Evolutionary conservation across 495 filamentous ascomycete species (phyloP).

Genomic region (Aspergillus incahuasiensis): DNA sequence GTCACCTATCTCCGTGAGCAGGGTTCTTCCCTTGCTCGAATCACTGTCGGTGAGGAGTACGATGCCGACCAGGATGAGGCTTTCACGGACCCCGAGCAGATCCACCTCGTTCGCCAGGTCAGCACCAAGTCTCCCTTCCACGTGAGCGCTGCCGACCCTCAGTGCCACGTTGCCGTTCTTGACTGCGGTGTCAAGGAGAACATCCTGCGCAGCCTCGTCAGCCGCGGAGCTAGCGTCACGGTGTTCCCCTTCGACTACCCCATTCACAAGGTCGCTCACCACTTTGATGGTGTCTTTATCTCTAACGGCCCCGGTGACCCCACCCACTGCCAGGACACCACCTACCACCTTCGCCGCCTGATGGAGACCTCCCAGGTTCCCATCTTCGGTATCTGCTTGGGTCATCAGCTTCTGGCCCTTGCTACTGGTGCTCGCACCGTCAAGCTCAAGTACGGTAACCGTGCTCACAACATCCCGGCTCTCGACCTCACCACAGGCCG

Average conservation of each 20-base stretch:
- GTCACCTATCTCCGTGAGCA: conserved; percentile 94
- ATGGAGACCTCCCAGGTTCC: conserved; percentile 89
- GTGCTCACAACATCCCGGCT: conserved; percentile 95
- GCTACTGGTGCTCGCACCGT: conserved; percentile 80
- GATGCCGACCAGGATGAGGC: conserved; percentile 98
- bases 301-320: conserved; percentile 97
- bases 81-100: conserved; percentile 89
- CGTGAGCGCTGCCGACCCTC: conserved; percentile 70
- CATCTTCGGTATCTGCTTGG: conserved; percentile 95
- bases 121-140: conserved; percentile 98
- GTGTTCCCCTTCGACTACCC: conserved; percentile 94
- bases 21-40: conserved; percentile 89
- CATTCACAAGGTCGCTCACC: conserved; percentile 94
- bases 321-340: conserved; percentile 88
- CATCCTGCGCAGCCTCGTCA: conserved; percentile 89
- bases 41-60: conserved; percentile 96
- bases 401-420: conserved; percentile 75
- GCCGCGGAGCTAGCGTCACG: conserved; percentile 81
- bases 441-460: conserved; percentile 97
- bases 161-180: conserved; percentile 87
- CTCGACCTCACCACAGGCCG: conserved; percentile 90
- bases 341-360: conserved; percentile 79
- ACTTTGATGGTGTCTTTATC: conserved; percentile 97
- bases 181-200: conserved; percentile 99
- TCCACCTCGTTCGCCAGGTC: conserved; percentile 91